A percentile compares a stretch with the other conserved stretches of the same genome.
phyloP scores from a whole-genome alignment of 2,329 filamentous ascomycete species.

The Xylariomycetidae sp. region DNA sequence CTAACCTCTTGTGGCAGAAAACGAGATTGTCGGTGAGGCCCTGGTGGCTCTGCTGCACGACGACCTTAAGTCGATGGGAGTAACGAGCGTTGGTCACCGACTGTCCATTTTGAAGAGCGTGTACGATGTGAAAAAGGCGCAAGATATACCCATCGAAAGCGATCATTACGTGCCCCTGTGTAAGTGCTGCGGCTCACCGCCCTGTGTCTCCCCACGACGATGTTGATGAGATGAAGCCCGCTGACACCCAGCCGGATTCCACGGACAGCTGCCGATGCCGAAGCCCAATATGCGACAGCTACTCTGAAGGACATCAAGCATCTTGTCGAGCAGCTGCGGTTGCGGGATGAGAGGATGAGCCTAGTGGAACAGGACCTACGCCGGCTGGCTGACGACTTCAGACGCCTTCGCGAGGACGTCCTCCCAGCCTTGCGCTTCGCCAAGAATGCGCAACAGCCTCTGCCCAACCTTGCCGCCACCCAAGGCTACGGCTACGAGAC shows the following conservation, averaged over 20 bases:
- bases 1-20: slow-evolving; percentile 54
- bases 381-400: slow-evolving; percentile 81
- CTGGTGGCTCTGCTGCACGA: slow-evolving; percentile 85
- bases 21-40: slow-evolving; percentile 90
- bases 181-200: slow-evolving; percentile 51
- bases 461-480: slow-evolving; percentile 53
- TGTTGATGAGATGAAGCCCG: no score
- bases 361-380: slow-evolving; percentile 79
- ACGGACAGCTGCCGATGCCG: slow-evolving; percentile 79
- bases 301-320: slow-evolving; percentile 91
- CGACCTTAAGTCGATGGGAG: slow-evolving; percentile 92
- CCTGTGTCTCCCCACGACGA: slow-evolving; percentile 4
- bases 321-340: slow-evolving; percentile 80
- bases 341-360: slow-evolving; percentile 86
- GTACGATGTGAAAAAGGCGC: slow-evolving; percentile 92
- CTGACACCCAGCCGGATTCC: no score
- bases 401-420: slow-evolving; percentile 83
- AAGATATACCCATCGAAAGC: slow-evolving; percentile 84
- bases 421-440: slow-evolving; percentile 83
- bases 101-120: slow-evolving; percentile 93
- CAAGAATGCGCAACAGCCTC: slow-evolving; percentile 86
- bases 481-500: slow-evolving; percentile 48
- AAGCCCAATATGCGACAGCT: slow-evolving; percentile 77
- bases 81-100: slow-evolving; percentile 87
- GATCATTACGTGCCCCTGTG: slow-evolving; percentile 92